Percentiles rank a stretch among this genome's conserved stretches.
Conservation (phyloP, 139 green algal genomes). For the Picochlorum sp. region DNA sequence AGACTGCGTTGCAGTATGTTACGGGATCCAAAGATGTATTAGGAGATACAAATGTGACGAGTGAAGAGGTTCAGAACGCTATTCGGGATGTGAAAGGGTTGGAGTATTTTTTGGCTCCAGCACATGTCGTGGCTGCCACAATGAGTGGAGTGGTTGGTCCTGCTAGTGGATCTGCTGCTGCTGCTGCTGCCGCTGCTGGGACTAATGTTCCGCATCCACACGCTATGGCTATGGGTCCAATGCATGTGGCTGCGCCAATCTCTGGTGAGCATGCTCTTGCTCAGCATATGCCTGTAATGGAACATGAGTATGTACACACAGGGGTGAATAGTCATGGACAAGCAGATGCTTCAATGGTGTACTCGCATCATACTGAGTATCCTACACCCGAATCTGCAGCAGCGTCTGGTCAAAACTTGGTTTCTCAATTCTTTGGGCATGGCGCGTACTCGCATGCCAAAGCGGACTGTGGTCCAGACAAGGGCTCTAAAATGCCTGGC, state of each 20-base stretch:
- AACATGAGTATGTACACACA: neutral
- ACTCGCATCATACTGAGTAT: too few relatives aligned
- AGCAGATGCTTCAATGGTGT: too few relatives aligned
- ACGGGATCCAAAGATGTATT: neutral
- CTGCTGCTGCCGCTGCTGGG: neutral
- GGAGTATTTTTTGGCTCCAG: neutral
- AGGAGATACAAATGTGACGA: neutral
- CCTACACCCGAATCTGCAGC: conserved; percentile 8
- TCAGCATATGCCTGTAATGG: neutral
- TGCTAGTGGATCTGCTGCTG: neutral
- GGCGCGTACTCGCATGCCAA: neutral
- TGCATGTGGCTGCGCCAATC: neutral
- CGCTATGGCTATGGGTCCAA: neutral
- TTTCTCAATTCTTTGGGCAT: conserved; percentile 11
- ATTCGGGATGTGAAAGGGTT: neutral
- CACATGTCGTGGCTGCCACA: neutral
- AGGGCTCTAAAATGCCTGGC: too few relatives aligned
- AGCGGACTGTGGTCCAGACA: too few relatives aligned
- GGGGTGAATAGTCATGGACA: too few relatives aligned
- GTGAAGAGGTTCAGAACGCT: neutral
- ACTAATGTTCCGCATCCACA: neutral
- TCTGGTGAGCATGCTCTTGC: conserved; percentile 1
- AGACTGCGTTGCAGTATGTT: conserved; percentile 5
- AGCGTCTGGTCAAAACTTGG: conserved; percentile 13
- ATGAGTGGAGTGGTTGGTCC: neutral